Evolutionary conservation across 495 filamentous ascomycete species (phyloP).

Genomic region (Penicillium salamii): DNA sequence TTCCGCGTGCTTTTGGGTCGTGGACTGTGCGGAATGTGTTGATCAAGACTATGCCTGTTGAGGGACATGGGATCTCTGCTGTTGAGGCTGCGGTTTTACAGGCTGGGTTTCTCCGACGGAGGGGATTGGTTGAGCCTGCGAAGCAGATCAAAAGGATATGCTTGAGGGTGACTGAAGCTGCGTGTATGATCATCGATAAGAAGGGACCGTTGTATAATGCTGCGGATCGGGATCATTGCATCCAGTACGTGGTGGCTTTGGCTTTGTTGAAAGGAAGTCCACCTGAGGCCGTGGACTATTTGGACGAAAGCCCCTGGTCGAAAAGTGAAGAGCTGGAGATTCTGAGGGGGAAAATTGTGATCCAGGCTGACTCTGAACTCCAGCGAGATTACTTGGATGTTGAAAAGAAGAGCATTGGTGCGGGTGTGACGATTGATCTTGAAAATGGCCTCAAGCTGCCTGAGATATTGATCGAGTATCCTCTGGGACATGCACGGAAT

Average conservation of each 20-base stretch:
- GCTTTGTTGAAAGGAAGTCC: slow-evolving; percentile 33
- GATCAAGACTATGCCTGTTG: slow-evolving; percentile 38
- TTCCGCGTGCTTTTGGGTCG: slow-evolving; percentile 29
- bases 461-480: slow-evolving; percentile 81
- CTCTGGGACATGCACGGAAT: slow-evolving; percentile 72
- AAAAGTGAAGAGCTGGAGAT: slow-evolving; percentile 16
- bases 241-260: slow-evolving; percentile 42
- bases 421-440: slow-evolving; percentile 24
- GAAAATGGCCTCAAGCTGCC: slow-evolving; percentile 46
- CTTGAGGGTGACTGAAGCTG: slow-evolving; percentile 35
- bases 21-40: slow-evolving; percentile 37
- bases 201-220: slow-evolving; percentile 32
- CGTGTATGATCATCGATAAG: slow-evolving; percentile 42
- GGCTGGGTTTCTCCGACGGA: slow-evolving; percentile 4
- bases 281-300: slow-evolving; percentile 33
- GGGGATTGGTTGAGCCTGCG: slow-evolving; percentile 6
- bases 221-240: slow-evolving; percentile 48
- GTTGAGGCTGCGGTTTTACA: slow-evolving; percentile 35
- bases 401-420: slow-evolving; percentile 23
- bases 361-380: slow-evolving; percentile 27
- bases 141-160: slow-evolving; percentile 26
- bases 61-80: slow-evolving; percentile 38
- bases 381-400: slow-evolving; percentile 35
- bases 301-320: slow-evolving; percentile 34
- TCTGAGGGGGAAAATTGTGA: slow-evolving; percentile 29